phyloP scores from a whole-genome alignment of 1,284 basidiomycete species.

The Apiotrichum gamsii region DNA sequence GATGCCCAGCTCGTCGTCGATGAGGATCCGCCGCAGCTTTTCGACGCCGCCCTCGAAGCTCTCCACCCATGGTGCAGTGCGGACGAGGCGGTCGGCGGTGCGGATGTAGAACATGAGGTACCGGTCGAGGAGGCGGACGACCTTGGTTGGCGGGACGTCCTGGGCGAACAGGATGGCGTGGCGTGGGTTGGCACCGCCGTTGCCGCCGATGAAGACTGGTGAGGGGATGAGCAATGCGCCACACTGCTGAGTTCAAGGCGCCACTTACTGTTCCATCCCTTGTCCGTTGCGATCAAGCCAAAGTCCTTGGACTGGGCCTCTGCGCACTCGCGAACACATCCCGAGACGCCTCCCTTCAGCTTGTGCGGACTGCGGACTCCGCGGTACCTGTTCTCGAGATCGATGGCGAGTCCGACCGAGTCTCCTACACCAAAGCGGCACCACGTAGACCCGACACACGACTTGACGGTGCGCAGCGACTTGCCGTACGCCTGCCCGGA shows the following conservation, averaged over 20 bases:
- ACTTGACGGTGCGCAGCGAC: conserved; percentile 56
- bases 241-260: no score
- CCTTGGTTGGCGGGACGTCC: conserved; percentile 59
- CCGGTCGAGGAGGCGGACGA: conserved; percentile 61
- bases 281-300: conserved; percentile 69
- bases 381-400: conserved; percentile 67
- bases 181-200: conserved; percentile 64
- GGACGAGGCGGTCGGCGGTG: conserved; percentile 61
- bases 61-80: conserved; percentile 73
- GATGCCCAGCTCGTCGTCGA: conserved; percentile 71
- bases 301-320: conserved; percentile 73
- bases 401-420: conserved; percentile 65
- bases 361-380: conserved; percentile 66
- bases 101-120: conserved; percentile 68
- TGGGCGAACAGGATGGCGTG: conserved; percentile 54
- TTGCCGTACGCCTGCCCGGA: conserved; percentile 71
- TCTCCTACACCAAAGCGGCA: conserved; percentile 71
- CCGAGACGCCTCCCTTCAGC: conserved; percentile 70
- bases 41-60: conserved; percentile 63
- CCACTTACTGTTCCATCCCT: conserved; percentile 62
- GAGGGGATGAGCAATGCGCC: no score
- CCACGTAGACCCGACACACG: conserved; percentile 58
- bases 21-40: conserved; percentile 59
- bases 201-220: conserved; percentile 64
- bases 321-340: conserved; percentile 67